Evolutionary conservation across 2,329 filamentous ascomycete species (phyloP), one percentile per base, ranked within the genome.

Genomic region (Rachicladosporium sp.): DNA sequence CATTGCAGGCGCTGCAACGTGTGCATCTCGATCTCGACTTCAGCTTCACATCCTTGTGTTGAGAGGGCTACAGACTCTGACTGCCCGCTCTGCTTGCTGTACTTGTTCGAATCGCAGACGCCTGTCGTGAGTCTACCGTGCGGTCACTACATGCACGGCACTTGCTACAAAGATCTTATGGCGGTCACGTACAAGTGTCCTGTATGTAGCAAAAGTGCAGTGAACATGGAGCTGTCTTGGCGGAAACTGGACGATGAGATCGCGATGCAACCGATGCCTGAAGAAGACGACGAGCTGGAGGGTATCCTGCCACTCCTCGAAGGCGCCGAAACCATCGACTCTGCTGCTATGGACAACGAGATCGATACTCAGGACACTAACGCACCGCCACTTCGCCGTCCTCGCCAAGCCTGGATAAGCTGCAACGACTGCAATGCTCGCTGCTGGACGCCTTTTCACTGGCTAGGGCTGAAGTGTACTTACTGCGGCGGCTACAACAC

Each of bases 1-100:
- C 91, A 98, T 62, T 98, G 91, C 81, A 93, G 94, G 80, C 88
- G 78, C 51, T 98, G 91, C 63, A 85, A 85, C 52, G 87, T 93
- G 19, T 98, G 91, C 64, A 91, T 96, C 54, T 82, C 85, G 6
- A 94, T 95, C 49, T 78, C 81, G 2, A 85, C 87, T 42, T 80
- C 85, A 53, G 77, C 74, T 32, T 82, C 82, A 5, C 91, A 98
- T 66, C 87, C 85, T 50, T 98, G 91, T 56, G 89, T 96, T 49
- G 91, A 96, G 61, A 76, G 86, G 36, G 88, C 87, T 6, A 94
- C 86, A 27, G 88, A 98, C 57, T 93, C 87, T 56, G 82, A 96
- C 57, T 98, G 91, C 59, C 91, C 91, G 4, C 94, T 98, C 41
- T 98, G 91, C 60, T 82, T 88, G 47, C 88, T 95, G 44, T 94